Evolutionary conservation across 345 rosid genomes (phyloP), one percentile per base, ranked within the genome.

Genomic region (Pistacia atlantica): DNA sequence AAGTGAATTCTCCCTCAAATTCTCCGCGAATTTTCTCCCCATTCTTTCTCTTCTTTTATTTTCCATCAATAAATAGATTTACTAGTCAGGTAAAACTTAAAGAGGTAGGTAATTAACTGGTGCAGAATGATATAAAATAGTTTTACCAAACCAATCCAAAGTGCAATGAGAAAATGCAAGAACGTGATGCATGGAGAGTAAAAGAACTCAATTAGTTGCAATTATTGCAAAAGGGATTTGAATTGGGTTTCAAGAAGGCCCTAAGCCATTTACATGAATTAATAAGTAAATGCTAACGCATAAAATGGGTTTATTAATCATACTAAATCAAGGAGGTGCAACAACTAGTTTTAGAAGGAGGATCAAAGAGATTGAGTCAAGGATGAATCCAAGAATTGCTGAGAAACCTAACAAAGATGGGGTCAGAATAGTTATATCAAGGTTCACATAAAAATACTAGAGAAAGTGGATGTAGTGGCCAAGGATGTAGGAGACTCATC

Each of bases 391-490:
- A 35, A 42, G 52, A 13, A 45, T 7, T 18, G 66, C n/a, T 18
- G 10, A 48, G 3, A 60, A 68, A 5, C 46, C 11, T 13, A 10
- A 18, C 48, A 56, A 55, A 72, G 33, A 31, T 31, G 33, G 33
- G 35, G 73, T 52, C 14, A 28, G 63, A 78, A 72, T 35, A 59
- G 49, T 42, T 38, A 45, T 35, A 38, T 37, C 7, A 35, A 25
- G 16, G n/a, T 55, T n/a, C 70, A 6, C 9, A 42, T 8, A 11
- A 70, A 57, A n/a, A 31, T 31, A 13, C 8, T 25, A 49, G 31
- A 65, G 63, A 67, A 55, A 52, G 56, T 78, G 52, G 73, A 74
- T 13, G 13, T 42, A 22, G 22, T 22, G 38, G 3, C 20, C 17
- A n/a, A 60, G 18, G 57, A 56, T 18, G 11, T 18, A 57, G n/a